Conservation (phyloP, 345 rosid genomes). For the Eucalyptus cloeziana region DNA sequence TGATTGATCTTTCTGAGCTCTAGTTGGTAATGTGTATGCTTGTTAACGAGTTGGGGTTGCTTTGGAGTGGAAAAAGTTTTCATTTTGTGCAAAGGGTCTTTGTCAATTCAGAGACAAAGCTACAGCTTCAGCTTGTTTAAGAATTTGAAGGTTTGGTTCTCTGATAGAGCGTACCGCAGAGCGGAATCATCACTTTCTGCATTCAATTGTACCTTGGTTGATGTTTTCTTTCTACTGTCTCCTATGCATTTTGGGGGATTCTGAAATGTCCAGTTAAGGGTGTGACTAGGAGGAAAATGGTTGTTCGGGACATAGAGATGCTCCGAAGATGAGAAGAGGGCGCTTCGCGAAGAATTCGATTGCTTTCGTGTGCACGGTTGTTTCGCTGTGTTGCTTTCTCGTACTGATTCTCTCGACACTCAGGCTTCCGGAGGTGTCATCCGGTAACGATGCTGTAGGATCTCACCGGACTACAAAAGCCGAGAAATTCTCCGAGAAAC, state of each 20-base stretch:
- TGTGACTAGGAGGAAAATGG: not conserved
- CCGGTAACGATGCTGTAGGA: not conserved
- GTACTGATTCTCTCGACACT: constrained; percentile 25
- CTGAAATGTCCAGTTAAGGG: not conserved
- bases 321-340: constrained; percentile 24
- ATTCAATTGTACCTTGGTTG: not conserved
- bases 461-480: not conserved
- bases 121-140: not conserved
- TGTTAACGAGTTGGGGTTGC: not conserved
- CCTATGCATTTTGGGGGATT: not conserved
- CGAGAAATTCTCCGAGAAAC: not conserved
- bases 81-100: not conserved
- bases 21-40: not conserved
- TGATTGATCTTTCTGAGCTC: not conserved
- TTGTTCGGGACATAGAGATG: not conserved
- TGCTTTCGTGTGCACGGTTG: constrained; percentile 18
- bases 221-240: not conserved
- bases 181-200: not conserved
- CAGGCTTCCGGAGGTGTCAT: constrained; percentile 42
- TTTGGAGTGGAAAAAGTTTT: not conserved
- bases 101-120: not conserved
- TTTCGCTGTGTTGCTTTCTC: constrained; percentile 31
- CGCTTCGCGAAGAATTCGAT: constrained; percentile 9
- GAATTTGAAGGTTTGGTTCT: not conserved
- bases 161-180: not conserved